Evolutionary conservation across 1,284 basidiomycete genomes (phyloP), one percentile per base, ranked within the genome.

Genomic region (Leccinum subatratum): DNA sequence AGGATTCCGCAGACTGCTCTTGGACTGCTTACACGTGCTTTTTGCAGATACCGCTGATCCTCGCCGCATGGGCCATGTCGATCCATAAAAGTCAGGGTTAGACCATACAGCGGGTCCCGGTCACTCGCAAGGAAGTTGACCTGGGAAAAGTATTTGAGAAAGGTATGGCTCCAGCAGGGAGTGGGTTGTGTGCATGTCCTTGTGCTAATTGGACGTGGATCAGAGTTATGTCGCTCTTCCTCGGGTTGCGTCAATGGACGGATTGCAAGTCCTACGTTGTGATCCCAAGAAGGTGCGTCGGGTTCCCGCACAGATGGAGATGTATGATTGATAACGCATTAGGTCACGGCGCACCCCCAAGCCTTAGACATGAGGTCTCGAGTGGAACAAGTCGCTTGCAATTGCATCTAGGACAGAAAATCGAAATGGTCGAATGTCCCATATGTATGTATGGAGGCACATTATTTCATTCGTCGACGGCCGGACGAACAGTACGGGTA

Each of bases 171-270:
- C 34, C 34, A 12, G 34, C 34, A 34, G 34, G 34, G 34, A 34
- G 11, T 12, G 20, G 6, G 7, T 3, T 14, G 30, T 4, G 28
- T 37, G 11, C 42, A 56, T 34, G 16, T 39, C 1, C 8, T 32
- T 34, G 32, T 39, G 20, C 65, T 70, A n/a, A 70, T 2, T n/a
- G 1, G 4, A 2, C 25, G 12, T 64, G 84, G 86, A 86, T 3
- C 90, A 90, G 79, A 91, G 90, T 57, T 94, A 95, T 70, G 92
- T 94, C 12, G 93, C 93, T 0, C 81, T 95, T 11, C 93, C 91
- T 7, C 87, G 93, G 14, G 93, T 93, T 0, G 91, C 92, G 0
- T 87, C 88, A 9, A 78, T 94, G 51, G 87, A 92, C 11, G 90
- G 92, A 0, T 80, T 95, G 51, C 91, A 95, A 74, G 91, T 95